Base-by-base conservation (phyloP, 2,329 filamentous ascomycete genomes). In the Beauveria varroae region DNA sequence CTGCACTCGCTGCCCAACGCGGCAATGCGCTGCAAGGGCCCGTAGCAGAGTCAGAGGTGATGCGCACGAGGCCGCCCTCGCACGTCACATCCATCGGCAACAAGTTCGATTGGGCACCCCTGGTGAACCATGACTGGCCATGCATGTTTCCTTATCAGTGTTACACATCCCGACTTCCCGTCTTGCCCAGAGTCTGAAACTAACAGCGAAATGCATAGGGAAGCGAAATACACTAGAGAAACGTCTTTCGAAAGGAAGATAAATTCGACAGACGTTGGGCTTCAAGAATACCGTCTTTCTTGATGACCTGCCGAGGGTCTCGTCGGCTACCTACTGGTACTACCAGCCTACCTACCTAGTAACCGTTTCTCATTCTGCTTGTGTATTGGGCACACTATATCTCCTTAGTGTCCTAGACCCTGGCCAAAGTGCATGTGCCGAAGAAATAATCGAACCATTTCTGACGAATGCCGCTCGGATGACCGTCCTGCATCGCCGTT, bases 401-500 rank as follows among this genome's bases (percentile, higher is more conserved):
- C 16, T 14, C 40, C 40, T 24, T 28, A 44, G 53, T 30, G 24
- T n/a, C 24, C 18, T 30, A 18, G 26, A 55, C 53, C 53, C 53
- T 44, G 53, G 52, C 37, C 7, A 8, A 30, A 44, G 26, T 55
- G 20, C 40, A 55, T 55, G 53, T 55, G 53, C 53, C 53, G 53
- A 55, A 28, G 53, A 44, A 43, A 55, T 30, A 55, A 12, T 55
- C 53, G 53, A 44, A 43, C 52, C 52, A 54, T 54, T 37, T 57
- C 50, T 40, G 54, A 50, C 34, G 34, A 26, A 41, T 37, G 16
- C 44, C 55, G 55, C 55, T 55, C 54, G 54, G 54, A 47, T 49
- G n/a, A n/a, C 20, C 55, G 43, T 20, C 34, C 55, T 57, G 22
- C 55, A 57, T 50, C 46, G 24, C 55, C 55, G 55, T 57, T 57